These are phyloP conservation scores for Coelastrella sp. DNA, from an alignment of 139 green algal species.

Conservation along the genomic window DNA sequence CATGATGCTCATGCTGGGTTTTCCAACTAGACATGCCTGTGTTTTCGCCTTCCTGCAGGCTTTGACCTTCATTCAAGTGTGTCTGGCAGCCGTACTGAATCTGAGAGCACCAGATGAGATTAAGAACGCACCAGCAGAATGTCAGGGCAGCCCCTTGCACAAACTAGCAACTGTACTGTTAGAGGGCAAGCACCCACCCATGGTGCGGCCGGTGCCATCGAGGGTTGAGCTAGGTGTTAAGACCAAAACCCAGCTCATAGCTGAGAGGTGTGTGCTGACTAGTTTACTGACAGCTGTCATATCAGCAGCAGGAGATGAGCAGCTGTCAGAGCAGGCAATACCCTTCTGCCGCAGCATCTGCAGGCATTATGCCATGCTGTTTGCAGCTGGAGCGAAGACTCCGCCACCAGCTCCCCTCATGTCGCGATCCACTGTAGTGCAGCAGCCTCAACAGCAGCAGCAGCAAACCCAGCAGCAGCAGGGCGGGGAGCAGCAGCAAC, in stretches of 20 bases:
- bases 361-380: slow-evolving; percentile 95
- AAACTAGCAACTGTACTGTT: slow-evolving; percentile 62
- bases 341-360: slow-evolving; percentile 80
- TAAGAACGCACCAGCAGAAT: slow-evolving; percentile 27
- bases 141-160: slow-evolving; percentile 47
- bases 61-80: slow-evolving; percentile 87
- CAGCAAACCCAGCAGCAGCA: not conserved
- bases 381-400: slow-evolving; percentile 69
- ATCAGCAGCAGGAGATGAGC: slow-evolving; percentile 64
- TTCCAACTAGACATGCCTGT: not conserved
- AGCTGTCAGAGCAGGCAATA: slow-evolving; percentile 66
- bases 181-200: slow-evolving; percentile 26
- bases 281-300: slow-evolving; percentile 67
- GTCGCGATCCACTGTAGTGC: slow-evolving; percentile 22
- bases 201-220: slow-evolving; percentile 18
- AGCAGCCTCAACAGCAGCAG: slow-evolving; percentile 38
- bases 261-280: slow-evolving; percentile 78
- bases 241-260: slow-evolving; percentile 89
- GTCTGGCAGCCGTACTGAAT: slow-evolving; percentile 86
- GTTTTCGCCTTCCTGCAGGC: slow-evolving; percentile 59
- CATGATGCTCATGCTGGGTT: too few species aligned
- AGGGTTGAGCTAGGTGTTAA: slow-evolving; percentile 77
- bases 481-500: not conserved
- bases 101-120: slow-evolving; percentile 66
- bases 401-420: slow-evolving; percentile 67